Percentiles rank a stretch among this genome's conserved stretches.
These are phyloP conservation scores for Torulaspora franciscae DNA, from an alignment of 805 yeast genomes.

Conservation along the genomic window DNA sequence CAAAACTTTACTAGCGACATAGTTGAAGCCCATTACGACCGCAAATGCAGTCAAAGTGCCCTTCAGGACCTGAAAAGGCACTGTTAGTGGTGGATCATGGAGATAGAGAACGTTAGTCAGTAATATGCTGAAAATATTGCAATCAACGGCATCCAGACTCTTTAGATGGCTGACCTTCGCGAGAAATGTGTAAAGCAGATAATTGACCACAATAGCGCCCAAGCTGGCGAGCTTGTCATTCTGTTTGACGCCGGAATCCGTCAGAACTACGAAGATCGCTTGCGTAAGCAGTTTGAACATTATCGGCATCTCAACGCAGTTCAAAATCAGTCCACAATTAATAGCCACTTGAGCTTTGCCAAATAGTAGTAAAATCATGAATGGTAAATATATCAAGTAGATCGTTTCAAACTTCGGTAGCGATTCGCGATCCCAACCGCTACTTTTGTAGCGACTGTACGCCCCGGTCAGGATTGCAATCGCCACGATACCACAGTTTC, in stretches of 20 bases:
- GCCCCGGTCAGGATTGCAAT: constrained; percentile 21
- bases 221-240: constrained; percentile 9
- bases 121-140: constrained; percentile 37
- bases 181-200: constrained; percentile 25
- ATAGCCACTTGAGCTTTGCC: constrained; percentile 24
- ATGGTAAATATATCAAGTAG: constrained; percentile 35
- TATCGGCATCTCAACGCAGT: constrained; percentile 26
- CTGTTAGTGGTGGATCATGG: constrained; percentile 15
- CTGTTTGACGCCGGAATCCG: constrained; percentile 9
- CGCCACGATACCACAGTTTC: constrained; percentile 22
- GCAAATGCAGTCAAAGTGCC: constrained; percentile 33
- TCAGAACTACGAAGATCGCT: constrained; percentile 22
- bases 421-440: constrained; percentile 2
- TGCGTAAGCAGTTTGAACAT: constrained; percentile 26
- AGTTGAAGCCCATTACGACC: constrained; percentile 25
- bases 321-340: constrained; percentile 34
- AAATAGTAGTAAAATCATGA: constrained; percentile 30
- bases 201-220: constrained; percentile 27
- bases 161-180: constrained; percentile 33
- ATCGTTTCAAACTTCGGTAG: constrained; percentile 36
- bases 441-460: constrained; percentile 7
- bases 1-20: constrained; percentile 13
- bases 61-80: constrained; percentile 33
- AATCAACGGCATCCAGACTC: constrained; percentile 39
- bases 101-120: constrained; percentile 36